Evolutionary conservation across 495 filamentous ascomycete genomes (phyloP).

Genomic region (Diplogelasinospora grovesii): DNA sequence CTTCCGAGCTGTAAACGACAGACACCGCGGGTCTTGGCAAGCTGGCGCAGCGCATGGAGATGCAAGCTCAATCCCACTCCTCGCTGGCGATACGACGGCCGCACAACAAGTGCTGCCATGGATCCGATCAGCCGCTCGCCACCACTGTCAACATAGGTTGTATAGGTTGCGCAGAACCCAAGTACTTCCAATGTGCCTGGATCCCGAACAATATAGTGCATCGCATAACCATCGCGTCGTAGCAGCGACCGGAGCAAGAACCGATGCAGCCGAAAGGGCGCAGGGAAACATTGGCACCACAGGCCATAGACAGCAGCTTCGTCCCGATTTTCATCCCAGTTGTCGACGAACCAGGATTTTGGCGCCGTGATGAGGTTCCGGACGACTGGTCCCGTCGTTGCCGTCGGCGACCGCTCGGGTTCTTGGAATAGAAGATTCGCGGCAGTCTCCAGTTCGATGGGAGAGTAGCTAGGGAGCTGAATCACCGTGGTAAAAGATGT

Average conservation of each 20-base stretch:
- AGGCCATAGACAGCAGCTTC: slow-evolving; percentile 35
- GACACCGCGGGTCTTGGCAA: slow-evolving; percentile 48
- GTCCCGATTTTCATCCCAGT: slow-evolving; percentile 40
- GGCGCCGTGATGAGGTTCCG: slow-evolving; percentile 34
- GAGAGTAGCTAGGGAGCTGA: slow-evolving; percentile 41
- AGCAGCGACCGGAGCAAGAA: slow-evolving; percentile 46
- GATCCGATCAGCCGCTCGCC: slow-evolving; percentile 51
- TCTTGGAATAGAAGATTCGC: slow-evolving; percentile 49
- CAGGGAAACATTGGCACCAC: slow-evolving; percentile 45
- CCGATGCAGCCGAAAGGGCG: slow-evolving; percentile 36
- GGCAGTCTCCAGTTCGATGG: slow-evolving; percentile 45
- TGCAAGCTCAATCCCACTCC: slow-evolving; percentile 54
- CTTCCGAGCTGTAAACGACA: slow-evolving; percentile 52
- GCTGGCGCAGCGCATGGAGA: slow-evolving; percentile 44
- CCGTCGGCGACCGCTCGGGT: slow-evolving; percentile 8
- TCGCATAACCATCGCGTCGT: slow-evolving; percentile 53
- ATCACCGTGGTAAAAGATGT: slow-evolving; percentile 41
- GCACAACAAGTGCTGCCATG: slow-evolving; percentile 52
- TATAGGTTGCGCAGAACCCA: slow-evolving; percentile 56
- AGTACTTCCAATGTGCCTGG: slow-evolving; percentile 42
- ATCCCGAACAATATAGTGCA: slow-evolving; percentile 55
- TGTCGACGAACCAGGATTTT: slow-evolving; percentile 40
- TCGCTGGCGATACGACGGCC: slow-evolving; percentile 42
- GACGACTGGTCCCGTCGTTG: slow-evolving; percentile 15
- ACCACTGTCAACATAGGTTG: slow-evolving; percentile 45